phyloP scores from a whole-genome alignment of 75 land plant species.

The Pinus taeda region DNA sequence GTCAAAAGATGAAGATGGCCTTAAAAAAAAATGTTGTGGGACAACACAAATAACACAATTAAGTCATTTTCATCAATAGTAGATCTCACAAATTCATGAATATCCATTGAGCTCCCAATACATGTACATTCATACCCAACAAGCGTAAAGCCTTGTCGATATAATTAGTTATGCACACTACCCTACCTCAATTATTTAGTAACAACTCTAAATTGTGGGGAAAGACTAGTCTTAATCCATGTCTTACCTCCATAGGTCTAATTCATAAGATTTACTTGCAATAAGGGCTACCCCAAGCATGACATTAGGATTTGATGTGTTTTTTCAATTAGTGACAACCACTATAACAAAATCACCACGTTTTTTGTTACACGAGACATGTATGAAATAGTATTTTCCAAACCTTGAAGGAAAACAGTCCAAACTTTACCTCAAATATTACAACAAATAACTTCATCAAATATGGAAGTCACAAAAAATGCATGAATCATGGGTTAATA shows the following conservation, averaged over 20 bases:
- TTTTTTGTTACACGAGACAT: conserved; percentile 1
- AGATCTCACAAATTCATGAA: conserved; percentile 77
- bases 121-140: conserved; percentile 97
- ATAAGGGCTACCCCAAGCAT: conserved; percentile 97
- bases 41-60: conserved; percentile 85
- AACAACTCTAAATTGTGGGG: conserved; percentile 28
- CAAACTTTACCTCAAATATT: too few species aligned
- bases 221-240: conserved; percentile 91
- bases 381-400: too few species aligned
- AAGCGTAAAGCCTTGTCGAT: conserved; percentile 77
- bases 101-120: conserved; percentile 92
- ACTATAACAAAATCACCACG: conserved; percentile 98
- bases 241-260: conserved; percentile 80
- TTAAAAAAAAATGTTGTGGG: conserved; percentile 89
- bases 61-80: conserved; percentile 85
- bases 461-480: too few species aligned
- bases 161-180: conserved; percentile 72
- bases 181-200: conserved; percentile 12
- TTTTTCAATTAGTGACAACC: conserved; percentile 94
- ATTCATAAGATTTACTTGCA: conserved; percentile 85
- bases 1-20: conserved; percentile 53
- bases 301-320: conserved; percentile 96
- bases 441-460: too few species aligned
- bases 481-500: too few species aligned
- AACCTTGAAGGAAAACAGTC: too few species aligned